These are phyloP conservation scores for Amborella trichopoda DNA, from an alignment of 164 flowering plant genomes.

Conservation along the genomic window DNA sequence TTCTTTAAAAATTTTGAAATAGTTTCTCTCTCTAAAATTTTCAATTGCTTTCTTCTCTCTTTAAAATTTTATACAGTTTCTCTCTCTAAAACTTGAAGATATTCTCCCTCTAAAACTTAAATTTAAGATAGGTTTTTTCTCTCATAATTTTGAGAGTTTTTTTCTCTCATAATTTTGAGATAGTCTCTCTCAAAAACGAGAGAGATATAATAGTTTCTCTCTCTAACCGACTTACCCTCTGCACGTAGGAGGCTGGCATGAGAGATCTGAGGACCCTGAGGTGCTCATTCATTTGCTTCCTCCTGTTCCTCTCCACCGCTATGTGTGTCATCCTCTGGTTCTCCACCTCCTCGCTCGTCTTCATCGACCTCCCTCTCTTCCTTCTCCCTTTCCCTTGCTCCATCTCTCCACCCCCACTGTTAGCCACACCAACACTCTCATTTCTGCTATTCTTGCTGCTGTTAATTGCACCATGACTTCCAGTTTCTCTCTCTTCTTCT, in stretches of 20 bases:
- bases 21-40: too few relatives aligned
- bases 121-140: too few relatives aligned
- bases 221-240: slow-evolving; percentile 93
- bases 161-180: too few relatives aligned
- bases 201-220: too few relatives aligned
- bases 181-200: too few relatives aligned
- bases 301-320: slow-evolving; percentile 86
- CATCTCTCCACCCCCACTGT: slow-evolving; percentile 7
- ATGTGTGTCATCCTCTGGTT: slow-evolving; percentile 98
- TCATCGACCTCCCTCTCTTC: slow-evolving; percentile 60
- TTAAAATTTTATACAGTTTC: too few relatives aligned
- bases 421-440: neutral
- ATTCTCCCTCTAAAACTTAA: too few relatives aligned
- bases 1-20: too few relatives aligned
- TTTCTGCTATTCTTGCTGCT: slow-evolving; percentile 2
- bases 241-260: slow-evolving; percentile 93
- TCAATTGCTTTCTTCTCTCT: too few relatives aligned
- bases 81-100: too few relatives aligned
- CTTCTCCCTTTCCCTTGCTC: slow-evolving; percentile 50
- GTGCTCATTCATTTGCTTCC: slow-evolving; percentile 98
- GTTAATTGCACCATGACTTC: slow-evolving; percentile 27
- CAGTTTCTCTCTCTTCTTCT: slow-evolving; percentile 18
- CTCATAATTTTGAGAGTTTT: too few relatives aligned
- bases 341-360: slow-evolving; percentile 88
- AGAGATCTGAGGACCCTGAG: slow-evolving; percentile 79